Evolutionary conservation across 371 early-diverging fungal species (phyloP).

Genomic region (Saksenaea oblongispora): DNA sequence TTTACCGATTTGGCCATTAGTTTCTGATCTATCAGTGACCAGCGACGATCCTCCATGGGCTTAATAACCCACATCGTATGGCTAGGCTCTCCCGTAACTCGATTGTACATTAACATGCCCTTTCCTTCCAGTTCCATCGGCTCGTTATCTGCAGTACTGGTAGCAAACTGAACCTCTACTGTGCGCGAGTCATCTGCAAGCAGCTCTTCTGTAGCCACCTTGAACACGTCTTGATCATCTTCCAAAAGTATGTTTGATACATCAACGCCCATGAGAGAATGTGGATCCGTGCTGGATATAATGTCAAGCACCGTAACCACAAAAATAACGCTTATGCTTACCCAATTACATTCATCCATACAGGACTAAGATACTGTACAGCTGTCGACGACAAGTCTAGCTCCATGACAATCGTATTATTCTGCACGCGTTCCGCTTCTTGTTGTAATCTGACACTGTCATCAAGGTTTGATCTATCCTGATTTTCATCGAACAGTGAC

Average conservation of each 20-base stretch:
- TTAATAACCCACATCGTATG: constrained; percentile 88
- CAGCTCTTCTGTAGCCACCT: constrained; percentile 67
- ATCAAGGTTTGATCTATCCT: neutral
- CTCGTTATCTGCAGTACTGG: constrained; percentile 46
- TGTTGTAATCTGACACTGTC: constrained; percentile 31
- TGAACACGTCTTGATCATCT: constrained; percentile 64
- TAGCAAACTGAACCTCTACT: constrained; percentile 73
- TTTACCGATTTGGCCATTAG: neutral
- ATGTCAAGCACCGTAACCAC: neutral
- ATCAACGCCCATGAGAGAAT: constrained; percentile 45
- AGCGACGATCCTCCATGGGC: constrained; percentile 40
- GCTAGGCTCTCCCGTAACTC: constrained; percentile 64
- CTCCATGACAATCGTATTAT: constrained; percentile 63
- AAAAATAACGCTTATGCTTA: constrained; percentile 22
- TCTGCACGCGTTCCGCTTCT: constrained; percentile 58
- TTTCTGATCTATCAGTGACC: constrained; percentile 16
- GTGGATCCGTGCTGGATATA: constrained; percentile 48
- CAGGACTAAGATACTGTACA: constrained; percentile 62
- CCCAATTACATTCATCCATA: constrained; percentile 64
- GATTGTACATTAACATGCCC: constrained; percentile 87
- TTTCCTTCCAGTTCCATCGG: constrained; percentile 83
- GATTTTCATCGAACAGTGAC: neutral
- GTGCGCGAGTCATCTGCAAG: constrained; percentile 72
- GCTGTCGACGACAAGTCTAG: constrained; percentile 45
- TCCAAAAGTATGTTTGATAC: constrained; percentile 46